Base-by-base conservation (phyloP, 73 alveolate species). In the Paramecium sexaurelia region DNA sequence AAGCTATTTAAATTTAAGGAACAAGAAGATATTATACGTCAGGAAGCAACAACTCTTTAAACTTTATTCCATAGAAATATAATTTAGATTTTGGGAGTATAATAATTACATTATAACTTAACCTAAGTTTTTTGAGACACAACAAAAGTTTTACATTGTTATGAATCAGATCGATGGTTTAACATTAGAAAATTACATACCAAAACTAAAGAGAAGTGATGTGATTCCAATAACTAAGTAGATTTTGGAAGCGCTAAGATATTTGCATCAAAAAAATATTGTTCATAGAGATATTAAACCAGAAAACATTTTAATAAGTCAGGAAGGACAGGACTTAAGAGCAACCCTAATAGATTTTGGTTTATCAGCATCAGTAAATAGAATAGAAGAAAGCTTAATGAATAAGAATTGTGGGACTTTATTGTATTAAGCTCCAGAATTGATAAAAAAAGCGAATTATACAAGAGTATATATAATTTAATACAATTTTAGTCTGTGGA, bases 341-440 rank as follows among this genome's bases (percentile, higher is more conserved):
- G 86, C 35, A 1, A 71, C 61, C 8, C 32, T 71, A 0, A 71
- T 71, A 1, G 86, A 71, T 36, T 71, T 71, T 37, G 86, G 86
- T 3, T 37, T 71, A 36, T 71, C 86, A 36, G 61, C 86, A 27
- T 29, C 41, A 7, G 47, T 35, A 5, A 40, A 35, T 71, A 13
- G 86, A 32, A 35, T 71, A 7, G 83, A 61, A n/a, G 32, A 71
- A 7, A 39, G 86, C 4, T 40, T 71, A 7, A 19, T 71, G 51
- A 29, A 66, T 85, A 94, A 92, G 40, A 92, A 94, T 85, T 94
- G 97, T 75, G 97, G 97, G 1, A 94, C 97, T 20, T 86, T 85
- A 55, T 43, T 94, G 43, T 94, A 91, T 71, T 83, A 88, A 95
- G 95, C 97, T 0, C 97, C 97, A 2, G 97, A 94, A 75, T 94